A percentile compares a stretch with the other conserved stretches of the same genome.
These are phyloP conservation scores for Saccharomyces paradoxus DNA, from an alignment of 805 yeast species.

Conservation along the genomic window DNA sequence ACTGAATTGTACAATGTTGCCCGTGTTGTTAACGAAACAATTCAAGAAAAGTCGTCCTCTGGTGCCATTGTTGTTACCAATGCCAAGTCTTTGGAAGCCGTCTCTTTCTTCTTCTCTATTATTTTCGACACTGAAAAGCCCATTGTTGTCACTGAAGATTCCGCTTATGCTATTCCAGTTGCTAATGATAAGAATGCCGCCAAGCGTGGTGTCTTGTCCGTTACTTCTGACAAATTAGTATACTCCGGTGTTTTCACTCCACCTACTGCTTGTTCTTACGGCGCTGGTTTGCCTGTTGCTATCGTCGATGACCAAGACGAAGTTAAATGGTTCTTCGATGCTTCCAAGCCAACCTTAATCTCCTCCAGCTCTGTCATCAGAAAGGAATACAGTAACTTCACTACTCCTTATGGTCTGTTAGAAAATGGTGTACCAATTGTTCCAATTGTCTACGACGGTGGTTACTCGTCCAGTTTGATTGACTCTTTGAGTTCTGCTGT, in stretches of 20 bases:
- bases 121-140: slow-evolving; percentile 17
- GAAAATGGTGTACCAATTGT: slow-evolving; percentile 13
- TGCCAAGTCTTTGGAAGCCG: slow-evolving; percentile 17
- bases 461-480: slow-evolving; percentile 13
- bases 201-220: slow-evolving; percentile 22
- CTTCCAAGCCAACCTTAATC: slow-evolving; percentile 17
- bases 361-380: slow-evolving; percentile 9
- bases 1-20: slow-evolving; percentile 20
- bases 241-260: slow-evolving; percentile 23
- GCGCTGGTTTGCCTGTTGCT: slow-evolving; percentile 21
- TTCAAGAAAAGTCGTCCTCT: slow-evolving; percentile 6
- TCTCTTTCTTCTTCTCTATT: slow-evolving; percentile 24
- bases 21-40: slow-evolving; percentile 9
- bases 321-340: slow-evolving; percentile 22
- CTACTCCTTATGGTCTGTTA: slow-evolving; percentile 11
- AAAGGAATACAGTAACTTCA: slow-evolving; percentile 13
- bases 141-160: slow-evolving; percentile 20
- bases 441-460: slow-evolving; percentile 25
- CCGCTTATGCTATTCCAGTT: slow-evolving; percentile 14
- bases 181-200: slow-evolving; percentile 14
- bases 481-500: slow-evolving; percentile 14
- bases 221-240: slow-evolving; percentile 11
- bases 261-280: slow-evolving; percentile 3
- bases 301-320: slow-evolving; percentile 10
- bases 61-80: slow-evolving; percentile 20